Evolutionary conservation across 768 basidiomycete genomes (phyloP).

Genomic region (Mycena galericulata): DNA sequence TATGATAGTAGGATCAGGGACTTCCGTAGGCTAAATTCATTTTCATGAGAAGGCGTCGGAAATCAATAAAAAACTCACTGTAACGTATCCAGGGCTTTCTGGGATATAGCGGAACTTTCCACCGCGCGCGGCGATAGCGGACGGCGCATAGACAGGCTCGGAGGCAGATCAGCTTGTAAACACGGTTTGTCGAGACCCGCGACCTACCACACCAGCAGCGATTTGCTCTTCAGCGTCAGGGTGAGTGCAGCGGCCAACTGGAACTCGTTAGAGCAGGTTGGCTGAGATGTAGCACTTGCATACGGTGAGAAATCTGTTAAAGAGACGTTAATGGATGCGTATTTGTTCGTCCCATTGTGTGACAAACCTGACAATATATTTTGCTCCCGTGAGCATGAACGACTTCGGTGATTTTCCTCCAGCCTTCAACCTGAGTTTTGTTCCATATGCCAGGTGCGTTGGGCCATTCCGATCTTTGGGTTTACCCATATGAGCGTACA

Average conservation of each 20-base stretch:
- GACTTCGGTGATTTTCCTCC: conserved; percentile 58
- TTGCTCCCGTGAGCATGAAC: conserved; percentile 58
- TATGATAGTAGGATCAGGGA: conserved; percentile 45
- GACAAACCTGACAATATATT: conserved; percentile 58
- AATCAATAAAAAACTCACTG: conserved; percentile 4
- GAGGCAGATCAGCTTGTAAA: neutral
- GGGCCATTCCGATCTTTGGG: conserved; percentile 36
- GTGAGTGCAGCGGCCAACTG: conserved; percentile 11
- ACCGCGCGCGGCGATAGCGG: conserved; percentile 33
- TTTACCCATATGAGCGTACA: neutral
- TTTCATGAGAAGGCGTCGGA: neutral
- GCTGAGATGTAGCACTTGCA: neutral
- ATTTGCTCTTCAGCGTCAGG: conserved; percentile 47
- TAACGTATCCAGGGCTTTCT: conserved; percentile 43
- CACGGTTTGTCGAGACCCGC: too few relatives aligned
- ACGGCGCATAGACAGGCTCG: conserved; percentile 58
- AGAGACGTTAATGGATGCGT: conserved; percentile 19
- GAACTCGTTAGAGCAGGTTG: neutral
- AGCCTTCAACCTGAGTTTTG: conserved; percentile 55
- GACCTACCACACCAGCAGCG: conserved; percentile 52
- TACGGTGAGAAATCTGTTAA: conserved; percentile 51
- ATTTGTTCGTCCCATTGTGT: neutral
- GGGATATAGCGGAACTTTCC: conserved; percentile 41
- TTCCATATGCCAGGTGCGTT: conserved; percentile 58
- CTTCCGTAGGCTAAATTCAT: conserved; percentile 36